Conservation (phyloP, 768 basidiomycete species). For the Amanita molliuscula region DNA sequence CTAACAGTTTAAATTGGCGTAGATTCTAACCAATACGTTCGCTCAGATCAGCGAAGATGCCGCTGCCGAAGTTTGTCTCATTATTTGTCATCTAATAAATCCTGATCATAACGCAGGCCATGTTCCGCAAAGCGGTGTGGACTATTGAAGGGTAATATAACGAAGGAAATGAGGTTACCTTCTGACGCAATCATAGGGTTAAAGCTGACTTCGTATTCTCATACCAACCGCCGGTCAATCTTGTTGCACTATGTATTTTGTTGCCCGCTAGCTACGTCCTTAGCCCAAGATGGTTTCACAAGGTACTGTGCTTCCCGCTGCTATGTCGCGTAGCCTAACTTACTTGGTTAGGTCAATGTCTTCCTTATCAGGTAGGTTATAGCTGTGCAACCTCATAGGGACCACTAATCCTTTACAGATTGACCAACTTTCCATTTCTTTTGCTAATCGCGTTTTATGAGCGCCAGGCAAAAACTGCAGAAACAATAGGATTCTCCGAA, state of each 20-base stretch:
- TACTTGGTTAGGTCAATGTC: slow-evolving; percentile 56
- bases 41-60: slow-evolving; percentile 91
- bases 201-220: slow-evolving; percentile 90
- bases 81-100: background rate
- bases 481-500: slow-evolving; percentile 61
- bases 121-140: slow-evolving; percentile 90
- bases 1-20: slow-evolving; percentile 1
- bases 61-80: slow-evolving; percentile 60
- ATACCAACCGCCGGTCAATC: slow-evolving; percentile 89
- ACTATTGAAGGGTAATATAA: slow-evolving; percentile 78
- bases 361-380: slow-evolving; percentile 64
- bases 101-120: slow-evolving; percentile 42
- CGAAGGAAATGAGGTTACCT: background rate
- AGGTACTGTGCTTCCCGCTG: slow-evolving; percentile 34
- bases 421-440: slow-evolving; percentile 80
- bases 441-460: slow-evolving; percentile 78
- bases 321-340: slow-evolving; percentile 9
- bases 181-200: slow-evolving; percentile 30
- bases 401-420: slow-evolving; percentile 23
- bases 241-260: slow-evolving; percentile 80
- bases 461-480: slow-evolving; percentile 64
- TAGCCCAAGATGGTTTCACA: slow-evolving; percentile 96
- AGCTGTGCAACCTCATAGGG: background rate
- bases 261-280: slow-evolving; percentile 79
- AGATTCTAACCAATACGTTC: slow-evolving; percentile 96